Percentiles rank a stretch among this genome's conserved stretches.
These are phyloP conservation scores for Lasiosphaeria miniovina DNA, from an alignment of 495 filamentous ascomycete genomes.

Conservation along the genomic window DNA sequence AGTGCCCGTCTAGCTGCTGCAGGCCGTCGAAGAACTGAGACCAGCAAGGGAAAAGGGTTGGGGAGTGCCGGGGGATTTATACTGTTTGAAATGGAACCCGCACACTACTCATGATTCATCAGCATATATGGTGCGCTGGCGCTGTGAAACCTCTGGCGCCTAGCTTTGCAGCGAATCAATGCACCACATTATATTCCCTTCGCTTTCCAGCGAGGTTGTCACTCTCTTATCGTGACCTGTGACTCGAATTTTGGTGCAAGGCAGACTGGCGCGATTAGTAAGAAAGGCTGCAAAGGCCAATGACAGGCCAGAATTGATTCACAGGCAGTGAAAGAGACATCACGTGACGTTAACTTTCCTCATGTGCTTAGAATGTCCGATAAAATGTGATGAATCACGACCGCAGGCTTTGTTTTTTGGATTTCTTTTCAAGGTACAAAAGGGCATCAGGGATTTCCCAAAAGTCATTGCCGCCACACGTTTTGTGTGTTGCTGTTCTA, in stretches of 20 bases:
- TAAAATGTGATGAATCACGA: too few relatives aligned
- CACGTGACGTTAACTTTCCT: slow-evolving; percentile 13
- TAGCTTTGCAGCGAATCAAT: background rate
- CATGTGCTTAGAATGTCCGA: background rate
- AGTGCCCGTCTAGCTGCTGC: too few relatives aligned
- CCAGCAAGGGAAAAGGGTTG: too few relatives aligned
- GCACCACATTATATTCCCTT: background rate
- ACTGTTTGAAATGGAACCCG: background rate
- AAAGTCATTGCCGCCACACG: too few relatives aligned
- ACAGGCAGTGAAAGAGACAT: slow-evolving; percentile 14
- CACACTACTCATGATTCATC: background rate
- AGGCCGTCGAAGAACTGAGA: too few relatives aligned
- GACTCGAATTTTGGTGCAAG: slow-evolving; percentile 9
- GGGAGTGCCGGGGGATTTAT: slow-evolving; percentile 19
- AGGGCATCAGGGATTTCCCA: too few relatives aligned
- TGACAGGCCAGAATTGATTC: slow-evolving; percentile 16
- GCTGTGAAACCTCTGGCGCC: background rate
- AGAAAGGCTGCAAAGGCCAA: slow-evolving; percentile 17
- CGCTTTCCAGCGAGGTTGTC: background rate
- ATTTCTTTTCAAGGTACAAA: too few relatives aligned
- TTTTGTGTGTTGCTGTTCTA: too few relatives aligned
- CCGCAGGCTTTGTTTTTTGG: too few relatives aligned
- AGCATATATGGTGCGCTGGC: background rate
- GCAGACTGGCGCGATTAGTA: slow-evolving; percentile 26
- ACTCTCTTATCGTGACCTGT: background rate